phyloP scores from a whole-genome alignment of 2,329 filamentous ascomycete species.

The Pseudocercospora cruenta region DNA sequence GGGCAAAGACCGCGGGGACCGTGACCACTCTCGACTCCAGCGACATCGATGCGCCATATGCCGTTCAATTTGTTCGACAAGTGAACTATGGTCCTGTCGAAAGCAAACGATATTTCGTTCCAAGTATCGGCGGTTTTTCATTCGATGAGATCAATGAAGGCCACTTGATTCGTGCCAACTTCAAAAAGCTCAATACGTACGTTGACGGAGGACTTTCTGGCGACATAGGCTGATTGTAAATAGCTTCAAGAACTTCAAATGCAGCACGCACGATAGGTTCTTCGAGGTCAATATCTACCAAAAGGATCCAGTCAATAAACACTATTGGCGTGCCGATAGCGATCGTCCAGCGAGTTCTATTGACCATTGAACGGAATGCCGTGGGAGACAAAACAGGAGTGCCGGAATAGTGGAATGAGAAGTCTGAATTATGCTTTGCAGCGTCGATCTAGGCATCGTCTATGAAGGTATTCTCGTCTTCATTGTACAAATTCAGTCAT shows the following conservation, averaged over 20 bases:
- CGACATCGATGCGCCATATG: background rate
- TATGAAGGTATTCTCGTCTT: background rate
- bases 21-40: too few relatives aligned
- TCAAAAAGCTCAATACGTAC: slow-evolving; percentile 7
- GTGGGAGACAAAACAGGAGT: too few relatives aligned
- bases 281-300: too few relatives aligned
- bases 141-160: background rate
- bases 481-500: background rate
- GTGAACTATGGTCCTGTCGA: slow-evolving; percentile 3
- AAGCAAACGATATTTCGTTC: slow-evolving; percentile 8
- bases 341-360: too few relatives aligned
- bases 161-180: background rate
- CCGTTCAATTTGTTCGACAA: slow-evolving; percentile 7
- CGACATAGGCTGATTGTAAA: too few relatives aligned
- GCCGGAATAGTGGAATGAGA: background rate
- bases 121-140: background rate
- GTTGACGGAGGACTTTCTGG: too few relatives aligned
- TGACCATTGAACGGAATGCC: too few relatives aligned
- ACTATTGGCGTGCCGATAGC: background rate
- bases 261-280: too few relatives aligned
- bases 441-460: too few relatives aligned
- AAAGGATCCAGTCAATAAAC: background rate
- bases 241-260: too few relatives aligned
- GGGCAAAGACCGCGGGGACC: too few relatives aligned
- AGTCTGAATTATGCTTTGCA: background rate